A percentile compares a stretch with the other conserved stretches of the same genome.
phyloP scores from a whole-genome alignment of 257 asterid species.

The Pogostemon cablin region DNA sequence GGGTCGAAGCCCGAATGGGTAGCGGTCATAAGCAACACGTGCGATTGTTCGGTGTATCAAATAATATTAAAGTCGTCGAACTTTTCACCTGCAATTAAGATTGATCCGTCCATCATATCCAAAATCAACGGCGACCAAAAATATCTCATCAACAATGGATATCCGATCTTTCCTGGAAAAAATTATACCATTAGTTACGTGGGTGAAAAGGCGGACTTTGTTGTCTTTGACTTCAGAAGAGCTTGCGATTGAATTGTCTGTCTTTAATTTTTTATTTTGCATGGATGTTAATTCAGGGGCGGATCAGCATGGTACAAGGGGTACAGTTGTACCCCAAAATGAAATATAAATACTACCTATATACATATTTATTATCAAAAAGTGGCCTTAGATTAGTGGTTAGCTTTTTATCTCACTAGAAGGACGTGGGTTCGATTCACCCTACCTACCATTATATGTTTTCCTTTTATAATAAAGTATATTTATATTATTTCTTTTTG shows the following conservation, averaged over 20 bases:
- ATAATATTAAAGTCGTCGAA: not conserved
- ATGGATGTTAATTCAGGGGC: too few relatives aligned
- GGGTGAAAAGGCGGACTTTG: not conserved
- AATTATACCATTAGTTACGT: not conserved
- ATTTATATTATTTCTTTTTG: too few relatives aligned
- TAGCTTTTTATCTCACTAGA: too few relatives aligned
- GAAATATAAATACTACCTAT: too few relatives aligned
- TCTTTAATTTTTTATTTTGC: too few relatives aligned
- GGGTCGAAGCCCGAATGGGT: not conserved
- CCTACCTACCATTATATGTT: too few relatives aligned
- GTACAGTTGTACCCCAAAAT: too few relatives aligned
- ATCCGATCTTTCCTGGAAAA: not conserved
- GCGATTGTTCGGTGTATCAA: not conserved
- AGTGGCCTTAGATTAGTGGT: too few relatives aligned
- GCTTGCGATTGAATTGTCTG: not conserved
- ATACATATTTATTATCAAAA: too few relatives aligned
- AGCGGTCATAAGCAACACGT: conserved; percentile 3
- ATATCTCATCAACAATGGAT: conserved; percentile 1
- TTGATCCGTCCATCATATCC: conserved; percentile 3
- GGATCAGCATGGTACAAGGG: too few relatives aligned
- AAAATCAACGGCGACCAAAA: not conserved
- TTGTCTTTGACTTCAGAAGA: not conserved
- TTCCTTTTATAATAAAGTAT: too few relatives aligned
- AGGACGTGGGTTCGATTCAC: too few relatives aligned
- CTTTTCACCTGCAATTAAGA: not conserved